Conservation (phyloP, 495 filamentous ascomycete genomes). For the Penicillium paxilli region DNA sequence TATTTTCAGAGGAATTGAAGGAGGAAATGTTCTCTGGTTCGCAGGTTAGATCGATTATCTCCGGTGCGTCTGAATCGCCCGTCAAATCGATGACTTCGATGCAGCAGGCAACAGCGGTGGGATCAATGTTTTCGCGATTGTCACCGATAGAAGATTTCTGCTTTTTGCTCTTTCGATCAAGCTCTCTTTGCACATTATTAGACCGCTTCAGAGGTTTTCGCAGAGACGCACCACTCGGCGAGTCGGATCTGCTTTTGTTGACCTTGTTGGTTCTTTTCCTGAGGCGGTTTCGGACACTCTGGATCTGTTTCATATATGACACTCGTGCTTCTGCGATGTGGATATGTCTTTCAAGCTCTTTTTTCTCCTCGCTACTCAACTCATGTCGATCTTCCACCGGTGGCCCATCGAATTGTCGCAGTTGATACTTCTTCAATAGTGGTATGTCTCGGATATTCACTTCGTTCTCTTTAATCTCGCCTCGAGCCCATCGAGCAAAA, state of each 20-base stretch:
- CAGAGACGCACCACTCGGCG: no score
- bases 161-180: neutral
- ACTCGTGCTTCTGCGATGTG: conserved; percentile 17
- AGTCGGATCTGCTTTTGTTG: neutral
- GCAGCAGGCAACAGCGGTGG: no score
- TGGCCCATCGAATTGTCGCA: conserved; percentile 32
- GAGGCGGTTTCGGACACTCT: neutral
- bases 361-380: conserved; percentile 15
- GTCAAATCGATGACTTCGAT: neutral
- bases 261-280: conserved; percentile 4
- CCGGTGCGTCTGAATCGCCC: neutral
- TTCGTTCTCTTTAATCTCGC: neutral
- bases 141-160: neutral
- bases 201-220: no score
- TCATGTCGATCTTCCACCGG: conserved; percentile 18
- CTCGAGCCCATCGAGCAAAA: conserved; percentile 44
- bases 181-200: neutral
- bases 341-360: conserved; percentile 8
- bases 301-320: conserved; percentile 15
- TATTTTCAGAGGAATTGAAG: neutral
- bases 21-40: conserved; percentile 1
- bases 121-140: no score
- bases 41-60: neutral
- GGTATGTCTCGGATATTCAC: conserved; percentile 1
- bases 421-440: conserved; percentile 14